Conservation (phyloP, 768 basidiomycete species). For the Erythrobasidium yunnanense region DNA sequence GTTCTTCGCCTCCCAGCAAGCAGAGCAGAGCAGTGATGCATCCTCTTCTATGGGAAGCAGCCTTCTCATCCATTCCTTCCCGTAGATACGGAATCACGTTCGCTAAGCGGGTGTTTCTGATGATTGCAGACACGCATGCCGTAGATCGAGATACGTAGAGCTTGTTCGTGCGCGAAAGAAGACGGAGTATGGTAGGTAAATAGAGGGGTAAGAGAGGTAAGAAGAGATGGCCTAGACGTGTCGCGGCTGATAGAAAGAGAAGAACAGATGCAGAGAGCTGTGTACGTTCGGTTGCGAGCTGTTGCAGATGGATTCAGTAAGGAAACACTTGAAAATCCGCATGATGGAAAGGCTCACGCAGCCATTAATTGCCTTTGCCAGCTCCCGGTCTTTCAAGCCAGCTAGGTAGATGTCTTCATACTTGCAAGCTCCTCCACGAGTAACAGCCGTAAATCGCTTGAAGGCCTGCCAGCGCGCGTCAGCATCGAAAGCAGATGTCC, state of each 20-base stretch:
- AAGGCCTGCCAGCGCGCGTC: conserved; percentile 31
- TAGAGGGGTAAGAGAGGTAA: conserved; percentile 42
- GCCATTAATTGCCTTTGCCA: conserved; percentile 29
- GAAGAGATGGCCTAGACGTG: conserved; percentile 41
- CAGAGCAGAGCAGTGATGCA: conserved; percentile 16
- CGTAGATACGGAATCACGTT: conserved; percentile 38
- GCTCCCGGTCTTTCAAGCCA: conserved; percentile 28
- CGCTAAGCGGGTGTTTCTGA: conserved; percentile 42
- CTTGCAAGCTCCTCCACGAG: conserved; percentile 40
- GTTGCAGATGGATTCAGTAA: not conserved
- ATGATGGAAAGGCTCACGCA: conserved; percentile 24
- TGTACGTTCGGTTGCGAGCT: conserved; percentile 36
- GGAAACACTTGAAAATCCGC: not conserved
- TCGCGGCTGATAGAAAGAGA: conserved; percentile 43
- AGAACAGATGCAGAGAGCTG: conserved; percentile 35
- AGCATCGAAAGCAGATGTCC: no score
- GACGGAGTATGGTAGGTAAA: conserved; percentile 41
- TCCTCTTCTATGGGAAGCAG: conserved; percentile 37
- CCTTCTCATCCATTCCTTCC: conserved; percentile 41
- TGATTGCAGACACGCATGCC: conserved; percentile 41
- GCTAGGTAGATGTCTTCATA: conserved; percentile 31
- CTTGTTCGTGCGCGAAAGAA: conserved; percentile 45
- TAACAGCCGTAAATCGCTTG: conserved; percentile 41
- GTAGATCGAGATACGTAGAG: conserved; percentile 43
- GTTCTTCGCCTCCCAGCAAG: conserved; percentile 21